These are phyloP conservation scores for Aphelidium insulamus DNA, from an alignment of 371 early-diverging fungal genomes.

Conservation along the genomic window DNA sequence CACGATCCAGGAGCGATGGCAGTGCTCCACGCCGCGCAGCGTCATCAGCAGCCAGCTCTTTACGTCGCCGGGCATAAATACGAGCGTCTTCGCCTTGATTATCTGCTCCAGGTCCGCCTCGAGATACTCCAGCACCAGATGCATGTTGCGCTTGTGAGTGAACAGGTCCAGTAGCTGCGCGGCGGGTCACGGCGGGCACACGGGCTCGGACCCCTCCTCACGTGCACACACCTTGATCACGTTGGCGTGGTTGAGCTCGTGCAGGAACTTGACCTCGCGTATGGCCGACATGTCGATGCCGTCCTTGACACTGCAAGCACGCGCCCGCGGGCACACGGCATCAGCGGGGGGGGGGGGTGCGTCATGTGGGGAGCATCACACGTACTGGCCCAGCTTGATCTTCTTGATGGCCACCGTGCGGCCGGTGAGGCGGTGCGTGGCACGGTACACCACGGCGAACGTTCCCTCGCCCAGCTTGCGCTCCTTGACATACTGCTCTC, in stretches of 20 bases:
- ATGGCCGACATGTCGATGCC: constrained; percentile 87
- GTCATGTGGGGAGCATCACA: too few species aligned
- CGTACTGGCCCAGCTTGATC: constrained; percentile 72
- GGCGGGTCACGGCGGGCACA: constrained; percentile 3
- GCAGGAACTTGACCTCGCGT: constrained; percentile 89
- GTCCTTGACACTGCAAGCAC: constrained; percentile 41
- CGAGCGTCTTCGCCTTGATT: constrained; percentile 79
- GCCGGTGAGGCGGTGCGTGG: constrained; percentile 26
- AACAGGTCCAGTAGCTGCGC: constrained; percentile 80
- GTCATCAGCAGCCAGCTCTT: constrained; percentile 98
- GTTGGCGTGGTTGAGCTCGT: constrained; percentile 79
- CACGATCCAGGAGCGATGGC: constrained; percentile 79
- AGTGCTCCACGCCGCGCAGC: constrained; percentile 75
- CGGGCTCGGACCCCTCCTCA: too few species aligned
- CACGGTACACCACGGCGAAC: constrained; percentile 78
- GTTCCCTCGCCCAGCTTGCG: constrained; percentile 86
- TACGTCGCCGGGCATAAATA: constrained; percentile 91
- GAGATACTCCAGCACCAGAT: constrained; percentile 88
- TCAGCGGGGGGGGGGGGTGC: too few species aligned
- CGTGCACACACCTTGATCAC: constrained; percentile 44
- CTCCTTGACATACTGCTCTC: constrained; percentile 40
- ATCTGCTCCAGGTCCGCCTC: constrained; percentile 92
- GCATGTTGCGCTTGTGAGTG: constrained; percentile 71
- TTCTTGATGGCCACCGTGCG: constrained; percentile 79
- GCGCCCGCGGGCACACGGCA: too few species aligned